Base-by-base conservation (phyloP, 2,329 filamentous ascomycete species). In the Lasiodiplodia citricola region DNA sequence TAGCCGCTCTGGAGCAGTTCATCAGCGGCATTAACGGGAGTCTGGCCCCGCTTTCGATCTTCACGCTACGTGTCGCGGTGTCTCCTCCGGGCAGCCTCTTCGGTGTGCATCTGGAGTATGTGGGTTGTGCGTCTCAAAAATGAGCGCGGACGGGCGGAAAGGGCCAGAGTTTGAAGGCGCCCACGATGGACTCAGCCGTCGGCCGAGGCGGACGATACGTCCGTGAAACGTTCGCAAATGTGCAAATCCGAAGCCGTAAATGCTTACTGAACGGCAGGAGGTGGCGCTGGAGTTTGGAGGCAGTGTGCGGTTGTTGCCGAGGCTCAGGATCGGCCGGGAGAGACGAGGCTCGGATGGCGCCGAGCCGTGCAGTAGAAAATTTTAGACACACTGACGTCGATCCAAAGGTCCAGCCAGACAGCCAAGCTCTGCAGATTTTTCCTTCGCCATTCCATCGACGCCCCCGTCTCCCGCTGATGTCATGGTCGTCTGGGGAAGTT, bases 341-440 rank as follows among this genome's bases (percentile, higher is more conserved):
- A 52, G 60, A 64, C 44, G 47, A 52, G 47, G 44, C 60, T 64
- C 44, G 60, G 60, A 64, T 64, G 28, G 60, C 47, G 60, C 60
- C 60, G 60, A 64, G 44, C 60, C 60, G 60, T 38, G 28, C 44
- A 52, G 47, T 51, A 7, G 21, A 58, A 67, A 67, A 60, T 58
- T 67, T 67, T 60, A 52, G 55, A 37, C 31, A 57, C 55, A 54
- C 55, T 67, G 65, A 67, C 65, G 65, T 67, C 65, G 65, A 67
- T 67, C 65, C 10, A 60, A 47, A 64, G 13, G 37, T 41, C 60
- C 31, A 38, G 60, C 60, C 60, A 5, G 3, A 38, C 47, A n/a
- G 47, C 60, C 60, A 51, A 52, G 60, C n/a, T 14, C 28, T 54
- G 60, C 60, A 64, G 60, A 64, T 38, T 52, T 64, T 64, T 64